Base-by-base conservation (phyloP, 495 filamentous ascomycete species). In the Penicillium lividum region DNA sequence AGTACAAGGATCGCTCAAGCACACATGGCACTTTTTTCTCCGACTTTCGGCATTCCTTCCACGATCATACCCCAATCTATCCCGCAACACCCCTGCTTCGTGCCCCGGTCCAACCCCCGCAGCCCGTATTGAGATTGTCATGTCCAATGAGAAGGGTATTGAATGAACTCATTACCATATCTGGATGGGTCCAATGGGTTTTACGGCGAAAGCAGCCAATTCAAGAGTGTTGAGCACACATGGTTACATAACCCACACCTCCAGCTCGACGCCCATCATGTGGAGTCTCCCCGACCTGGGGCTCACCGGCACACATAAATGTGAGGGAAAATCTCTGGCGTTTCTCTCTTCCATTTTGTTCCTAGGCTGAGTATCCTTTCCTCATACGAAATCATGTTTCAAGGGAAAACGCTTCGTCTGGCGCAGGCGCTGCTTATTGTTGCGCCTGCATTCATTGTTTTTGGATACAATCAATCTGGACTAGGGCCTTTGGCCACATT, bases 391-490 rank as follows among this genome's bases (percentile, higher is more conserved):
- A 50, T 4, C n/a, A 44, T 58, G 50, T 58, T 58, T 7, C 49
- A 50, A 16, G 65, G 63, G 15, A 66, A 62, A 28, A 11, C 62
- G 16, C 58, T 71, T 15, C 63, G 57, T 33, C 3, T 68, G 30
- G 70, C 68, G 7, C 67, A 71, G 63, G 67, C 63, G 45, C 46
- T 67, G 27, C 68, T 73, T 48, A 70, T 70, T 59, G 66, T 80
- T 22, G 73, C 68, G 10, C 77, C 77, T 9, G 66, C 64, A 27
- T 75, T 75, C 15, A 69, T 73, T 38, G 54, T 67, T 15, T 75
- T 68, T 47, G 73, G 73, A 15, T 75, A 73, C 40, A 72, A 73
- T 44, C 71, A 75, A 48, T 63, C 70, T 7, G 68, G 68, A 4
- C 27, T 70, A 2, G 70, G 65, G 0, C 63, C 65, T 6, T 52